Percentiles rank a stretch among this genome's conserved stretches.
Evolutionary conservation across 2,329 filamentous ascomycete genomes (phyloP).

Genomic region (Aspergillus tubingensis): DNA sequence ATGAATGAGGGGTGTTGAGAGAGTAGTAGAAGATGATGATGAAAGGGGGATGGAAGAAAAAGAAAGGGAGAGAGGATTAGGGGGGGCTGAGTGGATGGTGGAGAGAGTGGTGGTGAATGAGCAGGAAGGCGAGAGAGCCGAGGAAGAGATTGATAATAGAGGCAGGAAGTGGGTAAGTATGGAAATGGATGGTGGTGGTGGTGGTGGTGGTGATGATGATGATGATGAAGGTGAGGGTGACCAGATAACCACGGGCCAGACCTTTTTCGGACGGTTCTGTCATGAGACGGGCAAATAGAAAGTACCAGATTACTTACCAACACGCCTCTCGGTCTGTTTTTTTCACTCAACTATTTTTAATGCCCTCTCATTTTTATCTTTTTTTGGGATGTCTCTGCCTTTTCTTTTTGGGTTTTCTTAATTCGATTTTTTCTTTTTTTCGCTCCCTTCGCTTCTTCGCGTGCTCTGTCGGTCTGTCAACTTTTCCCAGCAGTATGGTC

Average conservation of each 20-base stretch:
- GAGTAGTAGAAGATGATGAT: background rate
- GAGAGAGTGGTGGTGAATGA: background rate
- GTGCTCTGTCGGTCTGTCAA: background rate
- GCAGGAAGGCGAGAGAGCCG: slow-evolving; percentile 9
- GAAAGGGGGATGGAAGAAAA: background rate
- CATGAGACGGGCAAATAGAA: slow-evolving; percentile 6
- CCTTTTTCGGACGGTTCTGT: slow-evolving; percentile 3
- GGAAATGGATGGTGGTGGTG: slow-evolving; percentile 4
- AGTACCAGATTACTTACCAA: slow-evolving; percentile 11
- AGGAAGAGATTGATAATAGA: slow-evolving; percentile 5
- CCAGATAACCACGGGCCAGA: slow-evolving; percentile 5
- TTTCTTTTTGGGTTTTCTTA: background rate
- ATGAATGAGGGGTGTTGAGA: slow-evolving; percentile 19
- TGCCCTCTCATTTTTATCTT: background rate
- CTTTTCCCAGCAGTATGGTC: slow-evolving; percentile 14
- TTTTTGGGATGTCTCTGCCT: background rate
- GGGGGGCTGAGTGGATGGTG: background rate
- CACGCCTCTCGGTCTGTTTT: slow-evolving; percentile 1
- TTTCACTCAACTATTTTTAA: background rate
- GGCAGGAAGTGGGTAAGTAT: slow-evolving; percentile 11
- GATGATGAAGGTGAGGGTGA: slow-evolving; percentile 13
- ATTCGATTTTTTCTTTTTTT: background rate
- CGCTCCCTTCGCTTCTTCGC: background rate
- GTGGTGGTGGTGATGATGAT: slow-evolving; percentile 4
- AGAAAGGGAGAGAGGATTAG: background rate